Evolutionary conservation across 805 yeast genomes (phyloP).

Genomic region (Lachancea sp.): DNA sequence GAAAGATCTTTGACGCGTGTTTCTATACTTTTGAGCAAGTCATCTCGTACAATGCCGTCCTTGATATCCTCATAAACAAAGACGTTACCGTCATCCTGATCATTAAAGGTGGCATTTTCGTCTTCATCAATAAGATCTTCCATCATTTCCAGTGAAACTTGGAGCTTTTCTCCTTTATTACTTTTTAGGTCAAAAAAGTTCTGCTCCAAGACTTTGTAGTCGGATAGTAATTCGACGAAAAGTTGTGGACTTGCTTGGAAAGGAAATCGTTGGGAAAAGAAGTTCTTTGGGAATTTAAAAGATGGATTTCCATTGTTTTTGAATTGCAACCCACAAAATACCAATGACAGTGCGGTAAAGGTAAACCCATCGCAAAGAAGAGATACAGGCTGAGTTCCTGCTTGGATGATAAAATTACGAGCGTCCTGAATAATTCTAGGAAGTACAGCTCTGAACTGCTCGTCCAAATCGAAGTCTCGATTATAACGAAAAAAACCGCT

Average conservation of each 20-base stretch:
- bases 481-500: slow-evolving; percentile 28
- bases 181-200: slow-evolving; percentile 32
- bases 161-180: slow-evolving; percentile 29
- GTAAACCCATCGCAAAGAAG: slow-evolving; percentile 30
- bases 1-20: slow-evolving; percentile 21
- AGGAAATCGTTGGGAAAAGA: slow-evolving; percentile 28
- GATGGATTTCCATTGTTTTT: slow-evolving; percentile 21
- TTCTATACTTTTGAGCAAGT: slow-evolving; percentile 26
- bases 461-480: slow-evolving; percentile 26
- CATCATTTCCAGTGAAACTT: slow-evolving; percentile 21
- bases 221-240: slow-evolving; percentile 24
- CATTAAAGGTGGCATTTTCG: not conserved
- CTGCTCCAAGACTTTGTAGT: slow-evolving; percentile 28
- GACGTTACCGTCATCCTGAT: slow-evolving; percentile 9
- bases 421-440: slow-evolving; percentile 31
- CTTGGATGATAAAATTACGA: slow-evolving; percentile 31
- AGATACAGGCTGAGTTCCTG: slow-evolving; percentile 34
- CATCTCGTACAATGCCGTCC: slow-evolving; percentile 28
- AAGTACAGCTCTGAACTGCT: slow-evolving; percentile 23
- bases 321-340: slow-evolving; percentile 30
- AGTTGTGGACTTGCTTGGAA: slow-evolving; percentile 16
- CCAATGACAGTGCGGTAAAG: slow-evolving; percentile 25
- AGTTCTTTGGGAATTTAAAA: slow-evolving; percentile 28
- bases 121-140: slow-evolving; percentile 23
- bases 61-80: slow-evolving; percentile 24